A percentile compares a stretch with the other conserved stretches of the same genome.
Evolutionary conservation across 164 flowering plant genomes (phyloP).

Genomic region (Nymphaea thermarum): DNA sequence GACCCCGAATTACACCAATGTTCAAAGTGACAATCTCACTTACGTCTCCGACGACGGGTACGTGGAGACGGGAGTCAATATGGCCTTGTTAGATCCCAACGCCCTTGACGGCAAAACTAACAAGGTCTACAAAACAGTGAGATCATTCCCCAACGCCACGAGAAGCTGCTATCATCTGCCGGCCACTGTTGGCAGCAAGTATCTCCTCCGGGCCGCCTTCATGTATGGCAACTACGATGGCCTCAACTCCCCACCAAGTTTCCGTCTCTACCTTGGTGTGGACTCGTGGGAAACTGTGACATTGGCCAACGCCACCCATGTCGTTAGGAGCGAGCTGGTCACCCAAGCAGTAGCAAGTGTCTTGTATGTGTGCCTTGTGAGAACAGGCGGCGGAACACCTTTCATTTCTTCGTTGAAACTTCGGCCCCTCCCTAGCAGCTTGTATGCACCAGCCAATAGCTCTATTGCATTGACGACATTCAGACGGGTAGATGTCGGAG

Average conservation of each 20-base stretch:
- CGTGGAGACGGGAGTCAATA: neutral
- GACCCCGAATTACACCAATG: neutral
- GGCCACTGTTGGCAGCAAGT: neutral
- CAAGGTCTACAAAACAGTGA: slow-evolving; percentile 1
- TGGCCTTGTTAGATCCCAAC: neutral
- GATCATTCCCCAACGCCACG: slow-evolving; percentile 1
- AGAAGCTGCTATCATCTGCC: slow-evolving; percentile 1
- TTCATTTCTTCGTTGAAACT: slow-evolving; percentile 31
- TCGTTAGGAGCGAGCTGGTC: slow-evolving; percentile 16
- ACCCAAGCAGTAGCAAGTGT: slow-evolving; percentile 6
- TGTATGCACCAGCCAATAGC: neutral
- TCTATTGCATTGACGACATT: neutral
- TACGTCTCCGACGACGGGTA: neutral
- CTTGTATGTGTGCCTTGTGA: slow-evolving; percentile 26
- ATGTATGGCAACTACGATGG: slow-evolving; percentile 18
- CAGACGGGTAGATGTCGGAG: neutral
- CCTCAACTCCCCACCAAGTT: slow-evolving; percentile 11
- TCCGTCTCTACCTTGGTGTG: slow-evolving; percentile 28
- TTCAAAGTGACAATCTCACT: neutral
- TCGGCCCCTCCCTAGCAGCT: slow-evolving; percentile 6
- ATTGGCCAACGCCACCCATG: slow-evolving; percentile 7
- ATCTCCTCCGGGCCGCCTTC: slow-evolving; percentile 4
- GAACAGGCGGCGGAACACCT: slow-evolving; percentile 26
- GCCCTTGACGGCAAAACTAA: neutral
- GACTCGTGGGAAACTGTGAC: slow-evolving; percentile 20